phyloP scores from a whole-genome alignment of 1,139 yeast genomes.

The Nakaseomyces uthaithaninus region DNA sequence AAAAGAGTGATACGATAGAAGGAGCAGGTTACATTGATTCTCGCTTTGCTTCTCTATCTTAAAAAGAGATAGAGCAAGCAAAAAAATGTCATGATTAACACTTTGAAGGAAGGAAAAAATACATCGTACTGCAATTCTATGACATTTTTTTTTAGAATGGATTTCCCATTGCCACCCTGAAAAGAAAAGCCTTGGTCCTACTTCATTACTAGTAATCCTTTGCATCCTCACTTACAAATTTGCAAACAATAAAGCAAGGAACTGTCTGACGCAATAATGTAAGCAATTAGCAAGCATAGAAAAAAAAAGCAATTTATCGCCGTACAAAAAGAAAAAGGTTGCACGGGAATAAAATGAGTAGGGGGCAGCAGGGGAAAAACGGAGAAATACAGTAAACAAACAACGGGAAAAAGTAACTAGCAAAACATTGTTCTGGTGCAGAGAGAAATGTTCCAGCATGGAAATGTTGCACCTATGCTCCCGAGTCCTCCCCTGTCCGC shows the following conservation, averaged over 20 bases:
- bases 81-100: slow-evolving; percentile 5
- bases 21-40: background rate
- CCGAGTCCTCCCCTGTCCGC: no score
- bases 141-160: no score
- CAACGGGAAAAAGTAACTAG: background rate
- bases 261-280: no score
- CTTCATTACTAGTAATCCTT: no score
- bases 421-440: no score
- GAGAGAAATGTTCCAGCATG: no score
- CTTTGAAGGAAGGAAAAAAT: background rate
- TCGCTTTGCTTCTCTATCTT: background rate
- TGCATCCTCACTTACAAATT: no score
- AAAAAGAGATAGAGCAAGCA: background rate
- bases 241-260: background rate
- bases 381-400: background rate
- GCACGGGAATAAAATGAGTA: background rate
- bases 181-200: no score
- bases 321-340: slow-evolving; percentile 1
- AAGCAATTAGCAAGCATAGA: background rate
- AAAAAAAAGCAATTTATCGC: background rate
- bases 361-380: background rate
- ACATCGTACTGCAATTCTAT: no score
- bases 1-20: no score
- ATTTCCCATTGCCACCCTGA: no score
- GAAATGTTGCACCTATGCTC: no score